phyloP scores from a whole-genome alignment of 2,329 filamentous ascomycete species.

The Colletotrichum sp. region DNA sequence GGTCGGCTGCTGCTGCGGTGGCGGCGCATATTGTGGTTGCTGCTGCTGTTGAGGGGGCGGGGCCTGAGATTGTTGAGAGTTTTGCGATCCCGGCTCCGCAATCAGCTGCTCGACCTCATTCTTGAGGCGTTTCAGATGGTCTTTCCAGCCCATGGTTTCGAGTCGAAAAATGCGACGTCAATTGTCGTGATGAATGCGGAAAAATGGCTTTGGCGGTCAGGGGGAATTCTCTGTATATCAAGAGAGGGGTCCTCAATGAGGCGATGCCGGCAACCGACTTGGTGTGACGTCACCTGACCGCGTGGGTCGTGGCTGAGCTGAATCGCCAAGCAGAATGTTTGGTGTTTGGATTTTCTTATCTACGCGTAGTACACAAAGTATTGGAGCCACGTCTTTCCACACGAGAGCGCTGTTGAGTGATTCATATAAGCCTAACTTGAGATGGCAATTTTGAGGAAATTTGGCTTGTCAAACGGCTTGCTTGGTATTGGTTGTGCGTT shows the following conservation, averaged over 20 bases:
- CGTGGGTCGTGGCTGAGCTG: background rate
- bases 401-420: background rate
- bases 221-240: background rate
- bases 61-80: slow-evolving; percentile 22
- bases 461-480: background rate
- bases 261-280: background rate
- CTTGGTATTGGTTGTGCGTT: background rate
- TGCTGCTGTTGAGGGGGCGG: slow-evolving; percentile 23
- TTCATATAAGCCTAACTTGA: background rate
- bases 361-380: background rate
- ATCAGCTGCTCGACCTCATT: slow-evolving; percentile 40
- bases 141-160: slow-evolving; percentile 30
- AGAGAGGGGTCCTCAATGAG: background rate
- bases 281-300: background rate
- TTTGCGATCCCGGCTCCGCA: slow-evolving; percentile 27
- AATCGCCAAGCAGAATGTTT: background rate
- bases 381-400: background rate
- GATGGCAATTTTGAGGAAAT: background rate
- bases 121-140: slow-evolving; percentile 42
- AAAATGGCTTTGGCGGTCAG: background rate
- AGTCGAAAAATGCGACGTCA: background rate
- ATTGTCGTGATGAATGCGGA: background rate
- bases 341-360: background rate
- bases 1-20: background rate
- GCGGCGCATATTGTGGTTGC: slow-evolving; percentile 24